These are phyloP conservation scores for Carex parvula DNA, from an alignment of 176 grass and related monocot genomes.

Conservation along the genomic window DNA sequence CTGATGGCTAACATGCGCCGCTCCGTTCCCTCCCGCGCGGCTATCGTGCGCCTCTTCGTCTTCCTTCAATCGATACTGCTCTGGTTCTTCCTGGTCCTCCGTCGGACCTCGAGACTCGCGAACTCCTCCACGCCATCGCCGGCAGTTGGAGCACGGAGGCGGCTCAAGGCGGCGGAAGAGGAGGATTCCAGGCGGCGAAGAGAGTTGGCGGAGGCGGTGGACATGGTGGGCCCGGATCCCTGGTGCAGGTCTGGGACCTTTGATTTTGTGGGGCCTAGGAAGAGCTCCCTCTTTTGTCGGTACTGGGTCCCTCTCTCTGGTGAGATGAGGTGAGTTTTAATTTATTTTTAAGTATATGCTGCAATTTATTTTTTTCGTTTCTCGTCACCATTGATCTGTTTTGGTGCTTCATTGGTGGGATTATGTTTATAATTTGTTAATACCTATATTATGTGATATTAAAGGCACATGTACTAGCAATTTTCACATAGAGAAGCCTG, in stretches of 20 bases:
- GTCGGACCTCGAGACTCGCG: constrained; percentile 16
- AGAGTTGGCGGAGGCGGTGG: constrained; percentile 17
- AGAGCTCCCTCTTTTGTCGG: constrained; percentile 80
- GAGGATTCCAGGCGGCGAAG: constrained; percentile 41
- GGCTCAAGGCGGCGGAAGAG: constrained; percentile 34
- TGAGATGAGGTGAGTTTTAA: constrained; percentile 55
- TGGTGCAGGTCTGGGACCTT: constrained; percentile 36
- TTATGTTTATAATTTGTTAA: background rate
- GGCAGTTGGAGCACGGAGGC: background rate
- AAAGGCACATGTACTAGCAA: background rate
- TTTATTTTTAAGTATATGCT: background rate
- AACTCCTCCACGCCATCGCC: background rate
- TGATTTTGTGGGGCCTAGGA: constrained; percentile 57
- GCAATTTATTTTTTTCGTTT: background rate
- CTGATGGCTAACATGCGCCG: constrained; percentile 49
- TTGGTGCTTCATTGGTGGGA: background rate
- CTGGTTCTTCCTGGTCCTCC: constrained; percentile 64
- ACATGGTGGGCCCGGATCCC: constrained; percentile 36
- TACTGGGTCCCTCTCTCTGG: constrained; percentile 48
- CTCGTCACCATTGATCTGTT: background rate
- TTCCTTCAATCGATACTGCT: constrained; percentile 64
- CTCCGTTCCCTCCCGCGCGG: constrained; percentile 53
- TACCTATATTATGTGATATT: background rate
- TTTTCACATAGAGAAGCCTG: background rate
- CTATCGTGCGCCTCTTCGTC: constrained; percentile 60